phyloP scores from a whole-genome alignment of 139 green algal species.

The Coccomyxa sp. region DNA sequence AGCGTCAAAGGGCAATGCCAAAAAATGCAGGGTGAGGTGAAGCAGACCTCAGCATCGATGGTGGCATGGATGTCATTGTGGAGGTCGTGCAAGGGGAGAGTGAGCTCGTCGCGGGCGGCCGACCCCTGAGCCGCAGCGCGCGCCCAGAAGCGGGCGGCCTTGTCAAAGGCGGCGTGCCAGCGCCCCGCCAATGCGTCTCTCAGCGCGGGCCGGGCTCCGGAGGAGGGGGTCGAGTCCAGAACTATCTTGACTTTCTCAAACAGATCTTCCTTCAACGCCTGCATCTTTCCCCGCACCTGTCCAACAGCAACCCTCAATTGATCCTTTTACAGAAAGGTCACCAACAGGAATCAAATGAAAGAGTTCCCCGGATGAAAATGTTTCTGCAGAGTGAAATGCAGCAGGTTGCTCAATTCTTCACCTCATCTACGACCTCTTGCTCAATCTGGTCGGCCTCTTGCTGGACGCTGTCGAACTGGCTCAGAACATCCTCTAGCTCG shows the following conservation, averaged over 20 bases:
- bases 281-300: slow-evolving; percentile 59
- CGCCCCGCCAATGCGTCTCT: neutral
- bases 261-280: slow-evolving; percentile 47
- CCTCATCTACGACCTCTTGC: slow-evolving; percentile 55
- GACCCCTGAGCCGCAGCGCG: neutral
- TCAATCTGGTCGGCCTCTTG: slow-evolving; percentile 36
- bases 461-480: slow-evolving; percentile 45
- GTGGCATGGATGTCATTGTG: slow-evolving; percentile 50
- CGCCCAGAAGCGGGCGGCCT: slow-evolving; percentile 9
- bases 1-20: neutral
- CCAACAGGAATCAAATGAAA: too few relatives aligned
- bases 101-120: neutral
- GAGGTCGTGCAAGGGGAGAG: slow-evolving; percentile 36
- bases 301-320: neutral
- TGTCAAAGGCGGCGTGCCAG: slow-evolving; percentile 24
- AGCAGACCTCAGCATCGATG: slow-evolving; percentile 50
- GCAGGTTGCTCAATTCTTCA: slow-evolving; percentile 2
- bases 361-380: neutral
- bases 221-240: slow-evolving; percentile 4
- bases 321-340: neutral
- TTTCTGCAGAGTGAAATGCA: neutral
- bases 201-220: neutral
- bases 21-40: too few relatives aligned
- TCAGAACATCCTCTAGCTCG: slow-evolving; percentile 39
- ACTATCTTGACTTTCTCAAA: slow-evolving; percentile 21